phyloP scores from a whole-genome alignment of 179 eudicot species.

The Gypsophila paniculata region DNA sequence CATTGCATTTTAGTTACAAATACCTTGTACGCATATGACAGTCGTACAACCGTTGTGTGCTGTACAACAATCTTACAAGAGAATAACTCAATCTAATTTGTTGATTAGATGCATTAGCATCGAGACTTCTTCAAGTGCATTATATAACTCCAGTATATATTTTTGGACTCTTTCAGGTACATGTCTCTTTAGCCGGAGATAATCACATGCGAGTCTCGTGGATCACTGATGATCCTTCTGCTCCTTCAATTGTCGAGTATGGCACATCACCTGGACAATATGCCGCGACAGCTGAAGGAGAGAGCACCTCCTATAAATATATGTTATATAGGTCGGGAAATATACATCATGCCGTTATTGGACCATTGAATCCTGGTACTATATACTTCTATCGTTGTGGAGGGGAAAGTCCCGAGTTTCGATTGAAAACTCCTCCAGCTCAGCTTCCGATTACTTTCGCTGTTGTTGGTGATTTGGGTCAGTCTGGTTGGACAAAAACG shows the following conservation, averaged over 20 bases:
- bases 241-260: conserved; percentile 76
- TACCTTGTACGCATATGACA: no score
- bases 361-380: conserved; percentile 63
- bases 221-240: conserved; percentile 61
- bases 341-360: conserved; percentile 89
- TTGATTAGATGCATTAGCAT: neutral
- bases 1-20: no score
- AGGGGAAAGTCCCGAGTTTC: conserved; percentile 70
- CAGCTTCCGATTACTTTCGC: conserved; percentile 78
- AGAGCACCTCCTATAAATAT: conserved; percentile 65
- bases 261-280: conserved; percentile 77
- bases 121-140: neutral
- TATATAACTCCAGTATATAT: neutral
- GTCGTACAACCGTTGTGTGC: no score
- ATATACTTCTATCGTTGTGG: conserved; percentile 83
- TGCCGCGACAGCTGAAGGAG: conserved; percentile 53
- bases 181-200: conserved; percentile 74
- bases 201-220: conserved; percentile 79
- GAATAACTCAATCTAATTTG: neutral
- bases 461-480: conserved; percentile 94
- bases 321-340: conserved; percentile 67
- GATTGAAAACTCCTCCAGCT: conserved; percentile 81
- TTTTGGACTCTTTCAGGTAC: conserved; percentile 54
- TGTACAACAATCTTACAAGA: no score
- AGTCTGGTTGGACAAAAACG: conserved; percentile 89